Evolutionary conservation across 495 filamentous ascomycete species (phyloP).

Genomic region (Penicillium coffeae): DNA sequence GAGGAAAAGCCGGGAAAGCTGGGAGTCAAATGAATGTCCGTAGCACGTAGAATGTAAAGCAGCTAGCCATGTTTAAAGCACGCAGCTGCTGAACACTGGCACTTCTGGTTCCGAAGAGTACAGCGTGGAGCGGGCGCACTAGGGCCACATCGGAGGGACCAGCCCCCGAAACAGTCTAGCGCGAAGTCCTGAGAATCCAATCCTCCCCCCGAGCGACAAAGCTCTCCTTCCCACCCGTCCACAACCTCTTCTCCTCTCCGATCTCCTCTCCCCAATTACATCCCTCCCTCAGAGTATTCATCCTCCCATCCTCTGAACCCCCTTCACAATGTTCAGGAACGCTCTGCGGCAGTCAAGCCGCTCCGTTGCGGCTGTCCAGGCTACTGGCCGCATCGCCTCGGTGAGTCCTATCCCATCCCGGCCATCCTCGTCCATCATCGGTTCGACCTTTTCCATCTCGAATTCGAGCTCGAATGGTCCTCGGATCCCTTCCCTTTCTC

Average conservation of each 20-base stretch:
- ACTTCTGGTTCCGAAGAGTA: slow-evolving; percentile 4
- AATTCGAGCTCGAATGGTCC: slow-evolving; percentile 38
- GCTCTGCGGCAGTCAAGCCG: slow-evolving; percentile 93
- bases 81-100: background rate
- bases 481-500: slow-evolving; percentile 26
- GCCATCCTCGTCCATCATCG: slow-evolving; percentile 32
- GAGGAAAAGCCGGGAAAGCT: slow-evolving; percentile 2
- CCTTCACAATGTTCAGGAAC: slow-evolving; percentile 88
- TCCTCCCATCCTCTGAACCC: slow-evolving; percentile 50
- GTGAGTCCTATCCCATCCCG: slow-evolving; percentile 63
- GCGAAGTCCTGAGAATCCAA: slow-evolving; percentile 44
- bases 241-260: slow-evolving; percentile 45
- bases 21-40: slow-evolving; percentile 12
- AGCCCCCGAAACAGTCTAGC: slow-evolving; percentile 44
- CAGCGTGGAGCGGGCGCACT: slow-evolving; percentile 28
- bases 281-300: slow-evolving; percentile 47
- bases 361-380: slow-evolving; percentile 88
- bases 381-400: slow-evolving; percentile 80
- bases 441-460: slow-evolving; percentile 33
- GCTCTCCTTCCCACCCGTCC: slow-evolving; percentile 52
- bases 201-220: slow-evolving; percentile 50
- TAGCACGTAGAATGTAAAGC: background rate
- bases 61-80: background rate
- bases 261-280: slow-evolving; percentile 47
- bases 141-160: slow-evolving; percentile 48